These are phyloP conservation scores for Scleromitrula shiraiana DNA, from an alignment of 2,329 filamentous ascomycete species.

Conservation along the genomic window DNA sequence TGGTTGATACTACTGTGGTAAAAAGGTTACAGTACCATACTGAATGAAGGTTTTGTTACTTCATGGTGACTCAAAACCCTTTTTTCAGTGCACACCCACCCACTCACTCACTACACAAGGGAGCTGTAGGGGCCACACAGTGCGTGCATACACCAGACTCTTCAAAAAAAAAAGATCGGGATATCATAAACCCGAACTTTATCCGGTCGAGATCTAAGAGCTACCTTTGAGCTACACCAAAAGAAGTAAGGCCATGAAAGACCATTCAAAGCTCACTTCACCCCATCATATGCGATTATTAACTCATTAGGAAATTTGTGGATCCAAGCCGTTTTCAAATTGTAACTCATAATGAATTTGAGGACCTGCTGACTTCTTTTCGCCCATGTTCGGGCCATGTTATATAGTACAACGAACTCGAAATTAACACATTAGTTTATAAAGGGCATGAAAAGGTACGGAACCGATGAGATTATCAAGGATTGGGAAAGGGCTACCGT, in stretches of 20 bases:
- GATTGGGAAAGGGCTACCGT: too few species aligned
- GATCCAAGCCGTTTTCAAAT: too few species aligned
- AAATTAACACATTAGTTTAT: background rate
- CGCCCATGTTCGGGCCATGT: background rate
- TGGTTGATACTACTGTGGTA: background rate
- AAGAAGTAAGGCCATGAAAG: background rate
- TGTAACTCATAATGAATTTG: background rate
- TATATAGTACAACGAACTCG: background rate
- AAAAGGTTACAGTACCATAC: background rate
- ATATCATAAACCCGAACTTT: background rate
- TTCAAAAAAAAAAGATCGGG: too few species aligned
- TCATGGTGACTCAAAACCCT: too few species aligned
- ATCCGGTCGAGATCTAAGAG: too few species aligned
- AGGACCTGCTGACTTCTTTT: slow-evolving; percentile 3
- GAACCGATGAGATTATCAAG: background rate
- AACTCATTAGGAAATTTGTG: too few species aligned
- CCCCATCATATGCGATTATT: background rate
- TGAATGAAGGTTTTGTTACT: too few species aligned
- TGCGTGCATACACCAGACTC: too few species aligned
- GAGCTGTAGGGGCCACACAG: too few species aligned
- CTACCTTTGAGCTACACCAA: too few species aligned
- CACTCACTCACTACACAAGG: too few species aligned
- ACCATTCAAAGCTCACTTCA: background rate
- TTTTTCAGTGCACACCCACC: too few species aligned
- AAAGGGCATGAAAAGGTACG: background rate